Evolutionary conservation across 306 rosid genomes (phyloP).

Genomic region (Cercis canadensis): DNA sequence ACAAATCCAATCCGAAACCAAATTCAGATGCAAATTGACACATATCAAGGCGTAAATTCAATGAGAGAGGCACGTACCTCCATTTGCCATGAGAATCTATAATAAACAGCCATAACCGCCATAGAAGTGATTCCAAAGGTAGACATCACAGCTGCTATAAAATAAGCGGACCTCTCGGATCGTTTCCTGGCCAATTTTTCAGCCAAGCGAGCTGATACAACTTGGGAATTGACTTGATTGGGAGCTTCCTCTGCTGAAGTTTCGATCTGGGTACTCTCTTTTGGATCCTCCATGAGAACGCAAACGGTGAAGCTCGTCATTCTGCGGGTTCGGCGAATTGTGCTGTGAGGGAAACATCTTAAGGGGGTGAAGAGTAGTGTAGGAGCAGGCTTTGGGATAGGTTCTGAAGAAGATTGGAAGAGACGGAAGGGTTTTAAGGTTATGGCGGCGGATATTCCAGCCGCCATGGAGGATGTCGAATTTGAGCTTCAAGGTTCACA

Average conservation of each 20-base stretch:
- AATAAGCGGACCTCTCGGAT: constrained; percentile 82
- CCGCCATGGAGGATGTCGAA: constrained; percentile 67
- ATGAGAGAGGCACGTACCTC: constrained; percentile 53
- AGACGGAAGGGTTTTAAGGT: constrained; percentile 56
- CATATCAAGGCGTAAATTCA: background rate
- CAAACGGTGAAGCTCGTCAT: constrained; percentile 56
- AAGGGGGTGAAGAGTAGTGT: constrained; percentile 46
- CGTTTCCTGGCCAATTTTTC: constrained; percentile 71
- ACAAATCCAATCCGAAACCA: constrained; percentile 28
- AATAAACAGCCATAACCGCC: constrained; percentile 88
- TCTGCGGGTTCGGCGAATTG: constrained; percentile 39
- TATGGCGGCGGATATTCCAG: constrained; percentile 62
- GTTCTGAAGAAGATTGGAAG: constrained; percentile 37
- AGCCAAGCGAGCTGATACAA: constrained; percentile 46
- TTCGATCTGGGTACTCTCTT: constrained; percentile 42
- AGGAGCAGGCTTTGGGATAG: constrained; percentile 44
- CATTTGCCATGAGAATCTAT: constrained; percentile 95
- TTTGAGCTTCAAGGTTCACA: background rate
- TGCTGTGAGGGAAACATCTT: constrained; percentile 32
- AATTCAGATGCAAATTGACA: constrained; percentile 19
- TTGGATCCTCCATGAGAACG: constrained; percentile 74
- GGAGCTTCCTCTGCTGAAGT: constrained; percentile 29
- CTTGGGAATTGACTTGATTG: constrained; percentile 32
- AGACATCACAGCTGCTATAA: constrained; percentile 88
- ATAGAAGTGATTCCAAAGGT: constrained; percentile 85